Evolutionary conservation across 805 yeast species (phyloP), one percentile per base, ranked within the genome.

Genomic region (Candida ovalis): DNA sequence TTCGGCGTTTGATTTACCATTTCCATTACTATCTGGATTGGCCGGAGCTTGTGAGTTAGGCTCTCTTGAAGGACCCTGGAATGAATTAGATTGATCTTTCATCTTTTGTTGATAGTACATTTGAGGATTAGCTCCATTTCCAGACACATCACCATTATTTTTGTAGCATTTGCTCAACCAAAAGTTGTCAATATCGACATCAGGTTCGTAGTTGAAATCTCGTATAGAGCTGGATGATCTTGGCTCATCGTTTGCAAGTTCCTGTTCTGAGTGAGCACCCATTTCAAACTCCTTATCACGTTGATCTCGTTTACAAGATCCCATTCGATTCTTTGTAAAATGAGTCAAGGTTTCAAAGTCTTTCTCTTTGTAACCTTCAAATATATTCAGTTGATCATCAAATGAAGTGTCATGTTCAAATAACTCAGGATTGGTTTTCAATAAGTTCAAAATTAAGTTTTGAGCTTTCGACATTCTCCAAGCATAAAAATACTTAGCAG

Each of bases 381-480:
- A 50, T 17, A 58, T 41, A 43, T 61, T 55, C 15, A 44, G 15
- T 21, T 48, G 30, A 9, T 42, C 19, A 10, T 22, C 38, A 18
- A 28, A 37, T 12, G 25, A 27, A 9, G 30, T 25, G 3, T 33
- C 21, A 2, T 40, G 45, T 8, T 15, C 24, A 37, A 49, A 41
- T 10, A 46, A 6, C 12, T 38, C 40, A 18, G 42, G 30, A 2
- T 51, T 40, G 7, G 56, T 57, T 27, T 57, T 61, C 10, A 78
- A 48, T 4, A 75, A 45, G 22, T 63, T 67, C 12, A 74, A 53
- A 19, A 81, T 56, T 40, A 68, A 73, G 5, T 62, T 62, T 44
- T 77, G 78, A 0, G 86, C 83, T 56, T 82, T 83, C 33, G 79
- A 72, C 60, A 84, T 74, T 64, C 86, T 76, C 81, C 84, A 81